Conservation (phyloP, 2,329 filamentous ascomycete species). For the Trichoderma lentiforme region DNA sequence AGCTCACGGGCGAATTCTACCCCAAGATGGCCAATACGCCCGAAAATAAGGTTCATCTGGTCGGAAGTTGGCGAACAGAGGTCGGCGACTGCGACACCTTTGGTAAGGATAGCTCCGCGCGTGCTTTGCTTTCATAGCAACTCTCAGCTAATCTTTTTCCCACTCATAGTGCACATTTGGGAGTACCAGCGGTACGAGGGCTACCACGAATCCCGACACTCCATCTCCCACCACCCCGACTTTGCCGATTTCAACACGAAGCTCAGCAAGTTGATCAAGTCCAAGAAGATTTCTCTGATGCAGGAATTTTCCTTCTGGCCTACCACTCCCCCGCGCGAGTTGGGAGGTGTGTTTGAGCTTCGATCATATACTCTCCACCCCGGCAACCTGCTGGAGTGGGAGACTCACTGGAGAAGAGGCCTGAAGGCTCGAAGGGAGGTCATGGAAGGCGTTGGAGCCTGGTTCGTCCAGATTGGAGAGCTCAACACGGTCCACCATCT, state of each 20-base stretch:
- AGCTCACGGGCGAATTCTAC: constrained; percentile 88
- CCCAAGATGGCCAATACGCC: constrained; percentile 79
- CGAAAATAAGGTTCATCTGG: constrained; percentile 91
- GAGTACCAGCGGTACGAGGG: constrained; percentile 97
- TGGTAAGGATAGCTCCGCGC: constrained; percentile 51
- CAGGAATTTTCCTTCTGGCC: constrained; percentile 99
- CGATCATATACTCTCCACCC: constrained; percentile 95
- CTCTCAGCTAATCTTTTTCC: not conserved
- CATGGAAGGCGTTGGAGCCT: constrained; percentile 97
- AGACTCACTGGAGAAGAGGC: constrained; percentile 94
- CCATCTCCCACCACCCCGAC: constrained; percentile 77
- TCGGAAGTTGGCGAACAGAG: constrained; percentile 97
- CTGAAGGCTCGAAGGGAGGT: constrained; percentile 88
- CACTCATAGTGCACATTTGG: constrained; percentile 85
- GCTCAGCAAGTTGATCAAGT: constrained; percentile 78
- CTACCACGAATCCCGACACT: constrained; percentile 87
- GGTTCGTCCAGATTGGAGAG: constrained; percentile 98
- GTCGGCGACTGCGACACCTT: constrained; percentile 97
- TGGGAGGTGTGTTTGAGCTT: constrained; percentile 92
- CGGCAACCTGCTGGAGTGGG: constrained; percentile 95
- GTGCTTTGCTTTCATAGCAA: not conserved
- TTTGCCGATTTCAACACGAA: constrained; percentile 80
- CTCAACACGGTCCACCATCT: constrained; percentile 97
- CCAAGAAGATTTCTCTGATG: constrained; percentile 90
- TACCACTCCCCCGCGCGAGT: constrained; percentile 80